Base-by-base conservation (phyloP, 176 grass and related monocot species). In the Tillandsia fasciculata region DNA sequence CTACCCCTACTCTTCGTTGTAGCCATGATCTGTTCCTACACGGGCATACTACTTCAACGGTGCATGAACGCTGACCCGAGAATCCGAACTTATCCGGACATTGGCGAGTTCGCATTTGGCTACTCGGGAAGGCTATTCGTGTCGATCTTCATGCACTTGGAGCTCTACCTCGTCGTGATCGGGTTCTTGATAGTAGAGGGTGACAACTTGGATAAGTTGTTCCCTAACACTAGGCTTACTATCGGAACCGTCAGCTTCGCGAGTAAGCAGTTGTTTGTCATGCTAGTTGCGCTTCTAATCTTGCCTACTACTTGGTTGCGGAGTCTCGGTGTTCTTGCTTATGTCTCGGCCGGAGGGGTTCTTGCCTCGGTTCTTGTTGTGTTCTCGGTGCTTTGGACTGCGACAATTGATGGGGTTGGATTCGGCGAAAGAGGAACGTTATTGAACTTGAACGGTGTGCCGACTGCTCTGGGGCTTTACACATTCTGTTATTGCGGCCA, bases 181-280 rank as follows among this genome's bases (percentile, higher is more conserved):
- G 91, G 87, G 1, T 96, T 96, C 76, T 64, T 96, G n/a, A 96
- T 96, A 61, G 73, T 96, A 14, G 87, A 91, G n/a, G 91, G 87
- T 14, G 87, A 96, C 67, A 91, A 88, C 77, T 72, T 96, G 0
- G 63, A 90, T 74, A 96, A 96, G 57, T 69, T 96, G 9, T 91
- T 96, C 64, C 91, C 91, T 0, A 73, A 79, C 71, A 66, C 77
- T 2, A 86, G 20, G 66, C 52, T 91, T 64, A 27, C 29, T 63
- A 27, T 90, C 54, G 69, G 69, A 12, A 68, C 52, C 13, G 10
- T 80, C 2, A 61, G 47, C 6, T 27, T 86, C 17, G 74, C 84
- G 51, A 84, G 87, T 67, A 96, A 86, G 84, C 87, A 90, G 51
- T 53, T 90, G 11, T 96, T 96, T 70, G 69, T 91, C 29, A 26